Base-by-base conservation (phyloP, 768 basidiomycete genomes). In the Pisolithus orientalis region DNA sequence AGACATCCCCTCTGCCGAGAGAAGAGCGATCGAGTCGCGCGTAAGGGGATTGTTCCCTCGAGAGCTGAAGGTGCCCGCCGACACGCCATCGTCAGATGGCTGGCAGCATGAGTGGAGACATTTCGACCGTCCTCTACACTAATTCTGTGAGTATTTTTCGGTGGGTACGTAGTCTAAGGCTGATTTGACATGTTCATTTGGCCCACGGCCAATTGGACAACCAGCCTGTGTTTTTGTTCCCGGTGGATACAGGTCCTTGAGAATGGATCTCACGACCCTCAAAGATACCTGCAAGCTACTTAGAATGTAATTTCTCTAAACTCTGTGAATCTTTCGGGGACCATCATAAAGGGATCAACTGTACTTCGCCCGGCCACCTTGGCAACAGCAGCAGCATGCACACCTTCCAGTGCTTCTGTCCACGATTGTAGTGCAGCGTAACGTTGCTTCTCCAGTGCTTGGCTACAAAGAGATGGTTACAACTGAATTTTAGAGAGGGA, bases 41-140 rank as follows among this genome's bases (percentile, higher is more conserved):
- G 76, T 87, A 65, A 82, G 83, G 52, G 89, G 88, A 1, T 66
- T 95, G 37, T 90, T 94, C 70, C 94, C 94, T 54, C 79, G 94
- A 54, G 94, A 97, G 66, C 64, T 91, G 63, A 82, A 84, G 57
- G 77, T 90, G 44, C 94, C 94, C 42, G 82, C 87, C 5, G 94
- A 95, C 63, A 94, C 89, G 6, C 87, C 91, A 2, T 78, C 87
- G 25, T 80, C 79, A 50, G 75, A 77, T 40, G 90, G 91, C 4
- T 95, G 93, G 93, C 82, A 84, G 49, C 87, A 94, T 62, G 82
- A 85, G n/a, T 94, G 85, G 82, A 88, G 78, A 50, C 78, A 87
- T 44, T 81, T 83, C 62, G 69, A 75, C 53, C 74, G 78, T 38
- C 80, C 80, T 28, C 53, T 80, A 54, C 46, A 47, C 32, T 47